Evolutionary conservation across 345 rosid genomes (phyloP).

Genomic region (Brassica carinata): DNA sequence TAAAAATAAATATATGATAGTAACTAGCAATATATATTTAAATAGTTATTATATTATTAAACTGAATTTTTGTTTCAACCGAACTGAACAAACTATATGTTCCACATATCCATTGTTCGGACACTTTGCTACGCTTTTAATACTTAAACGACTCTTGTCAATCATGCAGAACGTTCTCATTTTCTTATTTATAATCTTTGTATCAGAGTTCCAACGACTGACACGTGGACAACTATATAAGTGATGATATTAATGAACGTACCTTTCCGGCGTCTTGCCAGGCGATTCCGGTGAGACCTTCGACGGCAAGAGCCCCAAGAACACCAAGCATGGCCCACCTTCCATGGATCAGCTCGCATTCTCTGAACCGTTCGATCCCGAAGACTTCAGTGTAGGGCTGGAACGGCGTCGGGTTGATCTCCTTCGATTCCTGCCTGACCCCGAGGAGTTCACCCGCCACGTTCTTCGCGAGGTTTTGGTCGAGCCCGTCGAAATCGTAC

Average conservation of each 20-base stretch:
- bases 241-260: background rate
- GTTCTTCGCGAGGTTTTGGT: conserved; percentile 91
- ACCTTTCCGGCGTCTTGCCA: conserved; percentile 89
- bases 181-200: background rate
- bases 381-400: conserved; percentile 88
- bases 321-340: conserved; percentile 91
- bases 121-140: background rate
- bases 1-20: background rate
- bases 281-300: conserved; percentile 66
- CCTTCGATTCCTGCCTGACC: conserved; percentile 46
- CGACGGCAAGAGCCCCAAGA: conserved; percentile 70
- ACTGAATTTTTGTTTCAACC: background rate
- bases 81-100: background rate
- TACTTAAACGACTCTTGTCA: background rate
- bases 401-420: conserved; percentile 76
- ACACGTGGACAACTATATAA: conserved; percentile 19
- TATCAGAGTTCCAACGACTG: background rate
- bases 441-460: conserved; percentile 70
- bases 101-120: background rate
- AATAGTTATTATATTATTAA: background rate
- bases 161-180: conserved; percentile 8
- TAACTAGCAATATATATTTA: background rate
- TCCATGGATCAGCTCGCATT: conserved; percentile 91
- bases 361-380: conserved; percentile 84
- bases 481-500: conserved; percentile 74